Evolutionary conservation across 495 filamentous ascomycete species (phyloP), one percentile per base, ranked within the genome.

Genomic region (Aspergillus avenaceus): DNA sequence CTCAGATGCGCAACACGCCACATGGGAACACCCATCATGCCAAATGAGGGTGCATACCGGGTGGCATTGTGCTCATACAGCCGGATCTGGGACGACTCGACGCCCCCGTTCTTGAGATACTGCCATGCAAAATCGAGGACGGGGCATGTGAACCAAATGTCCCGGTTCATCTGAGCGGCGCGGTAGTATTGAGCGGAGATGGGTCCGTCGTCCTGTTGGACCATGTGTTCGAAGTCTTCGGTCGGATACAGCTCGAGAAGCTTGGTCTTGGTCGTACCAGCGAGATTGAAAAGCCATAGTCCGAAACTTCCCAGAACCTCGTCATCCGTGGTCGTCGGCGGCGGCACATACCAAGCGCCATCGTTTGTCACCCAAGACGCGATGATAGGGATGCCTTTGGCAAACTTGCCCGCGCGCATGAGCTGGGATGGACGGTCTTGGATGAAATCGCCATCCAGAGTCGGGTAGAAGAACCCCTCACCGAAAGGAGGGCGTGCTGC

Each of bases 111-210:
- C 14, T 61, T 61, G 5, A 63, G 55, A 42, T 72, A 68, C 21
- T 64, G 61, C 50, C 59, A 60, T 0, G 58, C 63, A 54, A 72
- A 74, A 34, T 67, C 61, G 5, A 75, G 50, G 0, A 70, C 55
- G n/a, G 72, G 74, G 44, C 75, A 78, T 5, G 63, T 65, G 52
- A 78, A 72, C 49, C 68, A 55, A 41, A 77, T 62, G 47, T 78
- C 73, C 4, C 75, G 66, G 44, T 69, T 72, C 31, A 73, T 64
- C 45, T 70, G 67, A 8, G 72, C 67, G 5, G 70, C 56, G 37
- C 73, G 71, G 50, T 69, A 71, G 45, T 73, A 72, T 49, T 78
- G 64, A 13, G 64, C 51, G n/a, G 67, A 58, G 2, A 54, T 60
- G 21, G 18, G 57, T 38, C 52, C 52, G 24, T 51, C 48, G 19